Conservation (phyloP, 108 stramenopile genomes). For the Epithemia pelagica region DNA sequence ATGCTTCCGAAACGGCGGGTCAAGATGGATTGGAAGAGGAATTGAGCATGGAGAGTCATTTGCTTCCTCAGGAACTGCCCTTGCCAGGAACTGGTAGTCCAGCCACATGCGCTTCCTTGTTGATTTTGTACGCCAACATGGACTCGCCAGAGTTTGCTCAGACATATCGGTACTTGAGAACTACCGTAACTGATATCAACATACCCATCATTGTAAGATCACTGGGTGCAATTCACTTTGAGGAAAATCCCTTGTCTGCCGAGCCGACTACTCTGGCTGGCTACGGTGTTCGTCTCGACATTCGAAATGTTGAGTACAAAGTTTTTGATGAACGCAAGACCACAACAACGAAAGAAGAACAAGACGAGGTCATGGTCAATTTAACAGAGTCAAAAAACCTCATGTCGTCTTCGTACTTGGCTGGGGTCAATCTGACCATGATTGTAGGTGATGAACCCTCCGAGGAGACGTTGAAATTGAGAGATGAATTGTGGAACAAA, state of each 20-base stretch:
- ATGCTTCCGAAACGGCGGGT: not conserved
- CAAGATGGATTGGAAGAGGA: not conserved
- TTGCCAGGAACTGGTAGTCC: conserved; percentile 1
- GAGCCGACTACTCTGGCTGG: conserved; percentile 58
- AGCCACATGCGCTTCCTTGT: conserved; percentile 19
- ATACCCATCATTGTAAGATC: conserved; percentile 65
- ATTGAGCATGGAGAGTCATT: not conserved
- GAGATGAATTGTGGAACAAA: conserved; percentile 28
- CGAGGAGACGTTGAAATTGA: not conserved
- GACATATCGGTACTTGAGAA: conserved; percentile 37
- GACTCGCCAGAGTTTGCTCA: conserved; percentile 48
- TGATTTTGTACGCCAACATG: conserved; percentile 66
- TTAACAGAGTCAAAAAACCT: not conserved
- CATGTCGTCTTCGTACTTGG: conserved; percentile 22
- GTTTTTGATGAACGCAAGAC: conserved; percentile 16
- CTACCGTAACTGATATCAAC: conserved; percentile 4
- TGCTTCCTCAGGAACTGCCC: conserved; percentile 29
- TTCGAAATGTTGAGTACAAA: conserved; percentile 80
- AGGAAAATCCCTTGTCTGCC: conserved; percentile 23
- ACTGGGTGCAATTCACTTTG: conserved; percentile 51
- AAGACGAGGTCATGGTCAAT: conserved; percentile 15
- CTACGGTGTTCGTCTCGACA: conserved; percentile 84
- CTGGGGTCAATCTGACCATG: conserved; percentile 39
- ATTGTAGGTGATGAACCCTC: not conserved
- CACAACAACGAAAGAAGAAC: not conserved